Evolutionary conservation across 192 early-diverging fungal genomes (phyloP).

Genomic region (Phlyctochytrium arcticum): DNA sequence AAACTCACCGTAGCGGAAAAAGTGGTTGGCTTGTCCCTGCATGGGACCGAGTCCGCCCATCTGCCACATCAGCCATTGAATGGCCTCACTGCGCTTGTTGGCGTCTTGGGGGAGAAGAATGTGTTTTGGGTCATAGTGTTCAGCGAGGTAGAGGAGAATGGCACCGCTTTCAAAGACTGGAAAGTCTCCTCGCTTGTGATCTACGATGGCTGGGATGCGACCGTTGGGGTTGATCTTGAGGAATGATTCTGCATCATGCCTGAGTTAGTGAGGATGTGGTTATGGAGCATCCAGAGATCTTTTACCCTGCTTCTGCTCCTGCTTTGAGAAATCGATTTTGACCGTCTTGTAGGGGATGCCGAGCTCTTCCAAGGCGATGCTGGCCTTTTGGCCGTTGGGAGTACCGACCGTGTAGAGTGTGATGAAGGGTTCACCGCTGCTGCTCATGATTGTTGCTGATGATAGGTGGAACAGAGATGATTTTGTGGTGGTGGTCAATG

Average conservation of each 20-base stretch:
- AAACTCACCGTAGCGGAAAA: conserved; percentile 13
- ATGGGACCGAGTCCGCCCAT: conserved; percentile 39
- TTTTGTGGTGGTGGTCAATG: too few species aligned
- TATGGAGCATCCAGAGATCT: background rate
- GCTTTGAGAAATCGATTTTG: conserved; percentile 32
- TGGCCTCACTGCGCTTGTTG: conserved; percentile 34
- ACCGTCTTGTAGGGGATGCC: conserved; percentile 18
- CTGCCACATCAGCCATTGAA: conserved; percentile 58
- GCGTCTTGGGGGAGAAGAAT: conserved; percentile 42
- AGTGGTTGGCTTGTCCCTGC: conserved; percentile 53
- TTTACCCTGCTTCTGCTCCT: conserved; percentile 41
- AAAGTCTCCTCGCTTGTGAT: conserved; percentile 45
- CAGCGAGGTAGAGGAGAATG: conserved; percentile 55
- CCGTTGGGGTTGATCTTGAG: conserved; percentile 57
- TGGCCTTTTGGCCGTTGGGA: conserved; percentile 52
- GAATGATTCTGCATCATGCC: conserved; percentile 27
- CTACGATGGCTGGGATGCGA: conserved; percentile 47
- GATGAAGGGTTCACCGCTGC: background rate
- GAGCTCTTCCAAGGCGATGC: conserved; percentile 51
- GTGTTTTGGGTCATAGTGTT: conserved; percentile 47
- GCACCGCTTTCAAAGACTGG: conserved; percentile 55
- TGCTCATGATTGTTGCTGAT: background rate
- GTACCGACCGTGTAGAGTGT: conserved; percentile 42
- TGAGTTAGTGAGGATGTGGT: too few species aligned
- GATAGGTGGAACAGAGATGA: too few species aligned